Evolutionary conservation across 2,329 filamentous ascomycete genomes (phyloP), one percentile per base, ranked within the genome.

Genomic region (Colletotrichum sp.): DNA sequence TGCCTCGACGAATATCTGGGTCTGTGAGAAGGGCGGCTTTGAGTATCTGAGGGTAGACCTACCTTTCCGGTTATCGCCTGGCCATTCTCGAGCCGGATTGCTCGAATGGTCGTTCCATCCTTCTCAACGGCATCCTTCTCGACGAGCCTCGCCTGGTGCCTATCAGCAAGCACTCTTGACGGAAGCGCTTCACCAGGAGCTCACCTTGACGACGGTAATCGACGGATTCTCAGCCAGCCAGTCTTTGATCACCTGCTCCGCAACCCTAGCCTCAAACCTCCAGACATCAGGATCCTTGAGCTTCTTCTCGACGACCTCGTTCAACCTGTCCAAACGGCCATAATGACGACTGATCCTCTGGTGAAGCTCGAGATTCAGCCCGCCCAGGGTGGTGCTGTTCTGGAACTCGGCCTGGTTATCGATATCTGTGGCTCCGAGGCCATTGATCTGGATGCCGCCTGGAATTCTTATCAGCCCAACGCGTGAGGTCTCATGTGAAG

Each of bases 1-100:
- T 8, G 79, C 80, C 30, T 81, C 80, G 36, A 81, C 77, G 58
- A 81, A 79, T 36, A 80, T 75, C 57, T 79, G 28, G 15, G 9
- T 48, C 9, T 9, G 63, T 48, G 60, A 21, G 71, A 55, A n/a
- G 28, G 5, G n/a, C 43, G 36, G 3, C 8, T 0, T 15, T 65
- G 1, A n/a, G 13, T 9, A 18, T 15, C 6, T 10, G 70, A 55
- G 24, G 18, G 15, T 16, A 3, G 1, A 0, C 57, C 10, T 28
- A 32, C 57, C 57, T 34, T 30, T 16, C 57, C 57, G 0, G 18
- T 8, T 3, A 60, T 34, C 3, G 24, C n/a, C 8, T 74, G 67
- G 12, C 71, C 74, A 38, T 75, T 63, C 15, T 69, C 34, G 15
- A 74, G 36, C 6, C 52, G 65, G 30, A 80, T 75, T 1, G 66